Evolutionary conservation across 257 asterid genomes (phyloP), one percentile per base, ranked within the genome.

Genomic region (Coffea canephora): DNA sequence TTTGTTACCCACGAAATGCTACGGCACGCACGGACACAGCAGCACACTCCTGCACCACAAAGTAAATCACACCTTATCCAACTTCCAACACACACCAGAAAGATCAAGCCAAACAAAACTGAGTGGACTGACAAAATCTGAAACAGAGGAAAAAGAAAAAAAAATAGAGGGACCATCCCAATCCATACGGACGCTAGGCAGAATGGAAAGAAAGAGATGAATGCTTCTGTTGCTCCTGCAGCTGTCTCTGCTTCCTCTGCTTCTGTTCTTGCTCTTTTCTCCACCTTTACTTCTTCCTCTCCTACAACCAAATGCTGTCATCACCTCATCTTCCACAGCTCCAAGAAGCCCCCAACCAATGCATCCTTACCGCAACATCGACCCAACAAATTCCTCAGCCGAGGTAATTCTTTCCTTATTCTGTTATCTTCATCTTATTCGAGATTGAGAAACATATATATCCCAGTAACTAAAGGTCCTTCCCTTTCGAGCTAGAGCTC

Each of bases 131-230:
- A 25, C 46, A 45, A 73, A 50, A 50, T 50, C 48, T 27, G 46
- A 7, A 46, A 6, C 49, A 6, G 10, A 4, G 11, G 21, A 18
- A 18, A 64, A 59, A 36, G 21, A 18, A 18, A 64, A 59, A 36
- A 67, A 41, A 79, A 73, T 27, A 27, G 66, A 73, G 74, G 78
- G 59, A 66, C 78, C 79, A 18, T 31, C 0, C 15, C 8, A 45
- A 8, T 46, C 52, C 67, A 15, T 6, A 52, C 55, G n/a, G 45
- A 59, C 52, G 67, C 59, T 80, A 13, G 18, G 13, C 80, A 57
- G 73, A 81, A 81, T 76, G 80, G 77, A 68, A 73, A 34, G 77
- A 64, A 69, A 80, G 79, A 81, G 73, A 81, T 81, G 84, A 75
- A 55, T 55, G 62, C 36, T 76, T 71, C 78, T 57, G 81, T 25